Evolutionary conservation across 2,329 filamentous ascomycete species (phyloP).

Genomic region (Aureobasidium sp.): DNA sequence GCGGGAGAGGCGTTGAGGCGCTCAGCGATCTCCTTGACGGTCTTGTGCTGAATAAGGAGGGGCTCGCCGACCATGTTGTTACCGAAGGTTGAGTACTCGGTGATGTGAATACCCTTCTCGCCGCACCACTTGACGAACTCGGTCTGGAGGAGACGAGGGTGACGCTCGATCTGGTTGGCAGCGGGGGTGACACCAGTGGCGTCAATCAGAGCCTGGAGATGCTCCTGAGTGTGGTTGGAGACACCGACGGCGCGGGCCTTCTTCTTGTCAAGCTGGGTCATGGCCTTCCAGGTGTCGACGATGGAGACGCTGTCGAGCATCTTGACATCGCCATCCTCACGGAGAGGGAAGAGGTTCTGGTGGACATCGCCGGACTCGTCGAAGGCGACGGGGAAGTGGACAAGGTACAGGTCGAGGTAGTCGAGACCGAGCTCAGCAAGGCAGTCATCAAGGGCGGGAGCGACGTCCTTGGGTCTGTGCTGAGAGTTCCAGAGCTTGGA

Average conservation of each 20-base stretch:
- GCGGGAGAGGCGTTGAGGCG: slow-evolving; percentile 61
- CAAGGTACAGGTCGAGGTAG: slow-evolving; percentile 64
- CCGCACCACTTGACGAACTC: slow-evolving; percentile 66
- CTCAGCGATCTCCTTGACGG: slow-evolving; percentile 47
- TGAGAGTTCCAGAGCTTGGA: slow-evolving; percentile 78
- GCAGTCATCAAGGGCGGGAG: slow-evolving; percentile 53
- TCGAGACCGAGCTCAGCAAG: slow-evolving; percentile 55
- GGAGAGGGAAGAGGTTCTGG: slow-evolving; percentile 52
- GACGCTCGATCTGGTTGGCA: slow-evolving; percentile 77
- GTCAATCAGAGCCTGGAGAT: slow-evolving; percentile 65
- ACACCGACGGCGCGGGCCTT: slow-evolving; percentile 51
- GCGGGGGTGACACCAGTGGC: slow-evolving; percentile 58
- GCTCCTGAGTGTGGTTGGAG: slow-evolving; percentile 76
- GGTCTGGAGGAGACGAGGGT: slow-evolving; percentile 46
- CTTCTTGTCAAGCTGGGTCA: slow-evolving; percentile 43
- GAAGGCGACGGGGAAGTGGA: slow-evolving; percentile 44
- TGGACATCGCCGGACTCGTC: slow-evolving; percentile 9
- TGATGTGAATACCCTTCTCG: slow-evolving; percentile 66
- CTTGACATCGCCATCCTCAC: slow-evolving; percentile 52
- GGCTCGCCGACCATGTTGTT: slow-evolving; percentile 47
- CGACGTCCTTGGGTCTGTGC: slow-evolving; percentile 55
- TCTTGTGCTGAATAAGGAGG: slow-evolving; percentile 55
- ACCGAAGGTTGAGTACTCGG: slow-evolving; percentile 67
- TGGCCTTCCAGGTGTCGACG: slow-evolving; percentile 65
- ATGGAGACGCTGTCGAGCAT: slow-evolving; percentile 71